These are phyloP conservation scores for Rhinocladiella similis DNA, from an alignment of 2,329 filamentous ascomycete genomes.

Conservation along the genomic window DNA sequence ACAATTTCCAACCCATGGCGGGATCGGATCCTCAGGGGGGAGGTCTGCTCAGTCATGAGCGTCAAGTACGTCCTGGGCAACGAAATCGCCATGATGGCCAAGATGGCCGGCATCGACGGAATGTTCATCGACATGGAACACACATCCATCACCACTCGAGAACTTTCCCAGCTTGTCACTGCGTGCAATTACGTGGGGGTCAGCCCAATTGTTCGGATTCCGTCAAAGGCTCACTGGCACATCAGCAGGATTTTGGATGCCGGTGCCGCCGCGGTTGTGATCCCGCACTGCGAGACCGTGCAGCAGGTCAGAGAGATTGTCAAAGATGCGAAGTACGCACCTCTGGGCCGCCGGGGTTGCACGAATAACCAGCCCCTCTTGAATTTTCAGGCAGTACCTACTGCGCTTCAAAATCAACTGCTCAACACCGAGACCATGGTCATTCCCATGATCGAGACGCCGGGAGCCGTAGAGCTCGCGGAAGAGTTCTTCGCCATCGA, in stretches of 20 bases:
- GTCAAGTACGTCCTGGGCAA: slow-evolving; percentile 38
- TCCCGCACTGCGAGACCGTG: slow-evolving; percentile 43
- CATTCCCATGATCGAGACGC: slow-evolving; percentile 48
- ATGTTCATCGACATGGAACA: slow-evolving; percentile 51
- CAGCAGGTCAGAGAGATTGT: slow-evolving; percentile 41
- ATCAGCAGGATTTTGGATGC: slow-evolving; percentile 43
- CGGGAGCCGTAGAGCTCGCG: slow-evolving; percentile 39
- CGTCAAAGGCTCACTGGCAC: slow-evolving; percentile 41
- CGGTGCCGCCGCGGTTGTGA: slow-evolving; percentile 43
- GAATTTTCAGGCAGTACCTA: slow-evolving; percentile 38
- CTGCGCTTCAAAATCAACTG: slow-evolving; percentile 37
- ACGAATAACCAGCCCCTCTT: slow-evolving; percentile 40
- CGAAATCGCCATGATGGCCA: slow-evolving; percentile 41
- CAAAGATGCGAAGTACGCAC: slow-evolving; percentile 40
- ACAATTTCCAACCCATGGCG: slow-evolving; percentile 34
- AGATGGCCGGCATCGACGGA: slow-evolving; percentile 44
- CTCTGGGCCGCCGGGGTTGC: slow-evolving; percentile 38
- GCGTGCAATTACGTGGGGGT: slow-evolving; percentile 43
- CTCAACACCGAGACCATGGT: slow-evolving; percentile 40
- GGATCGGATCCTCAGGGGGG: slow-evolving; percentile 32
- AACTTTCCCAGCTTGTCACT: slow-evolving; percentile 39
- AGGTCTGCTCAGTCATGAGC: slow-evolving; percentile 33
- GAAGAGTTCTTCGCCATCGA: slow-evolving; percentile 44
- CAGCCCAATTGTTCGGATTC: slow-evolving; percentile 44
- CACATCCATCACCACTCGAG: slow-evolving; percentile 39